phyloP scores from a whole-genome alignment of 164 flowering plant genomes.

The Annona cherimola region DNA sequence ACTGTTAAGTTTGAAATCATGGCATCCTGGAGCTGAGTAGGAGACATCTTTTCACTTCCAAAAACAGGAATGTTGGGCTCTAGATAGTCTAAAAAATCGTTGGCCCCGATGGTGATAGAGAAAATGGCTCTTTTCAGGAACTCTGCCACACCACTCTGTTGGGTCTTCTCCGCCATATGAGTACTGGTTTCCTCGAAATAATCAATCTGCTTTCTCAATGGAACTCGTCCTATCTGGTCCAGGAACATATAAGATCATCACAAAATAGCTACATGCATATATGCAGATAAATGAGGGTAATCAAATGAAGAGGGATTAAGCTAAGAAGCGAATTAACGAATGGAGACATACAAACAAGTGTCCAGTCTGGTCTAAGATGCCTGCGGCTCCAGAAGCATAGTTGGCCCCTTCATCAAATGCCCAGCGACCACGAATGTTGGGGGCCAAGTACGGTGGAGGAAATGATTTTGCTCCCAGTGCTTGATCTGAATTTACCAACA shows the following conservation, averaged over 20 bases:
- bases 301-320: background rate
- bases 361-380: constrained; percentile 58
- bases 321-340: background rate
- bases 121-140: constrained; percentile 42
- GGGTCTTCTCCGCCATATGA: constrained; percentile 32
- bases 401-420: constrained; percentile 42
- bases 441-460: constrained; percentile 52
- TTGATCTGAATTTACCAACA: constrained; percentile 31
- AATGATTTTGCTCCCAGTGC: constrained; percentile 45
- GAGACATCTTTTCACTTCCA: constrained; percentile 22
- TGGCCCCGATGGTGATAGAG: constrained; percentile 60
- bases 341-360: constrained; percentile 36
- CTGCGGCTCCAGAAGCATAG: constrained; percentile 68
- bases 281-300: background rate
- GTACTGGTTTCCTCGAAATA: constrained; percentile 39
- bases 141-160: constrained; percentile 30
- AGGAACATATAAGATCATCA: background rate
- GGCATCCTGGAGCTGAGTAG: constrained; percentile 34
- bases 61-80: constrained; percentile 46
- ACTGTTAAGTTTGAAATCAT: constrained; percentile 56
- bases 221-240: constrained; percentile 53
- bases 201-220: constrained; percentile 40
- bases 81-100: constrained; percentile 49
- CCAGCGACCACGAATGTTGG: constrained; percentile 18
- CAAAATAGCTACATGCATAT: background rate